Evolutionary conservation across 2,329 filamentous ascomycete species (phyloP).

Genomic region (Cladosporium sp.): DNA sequence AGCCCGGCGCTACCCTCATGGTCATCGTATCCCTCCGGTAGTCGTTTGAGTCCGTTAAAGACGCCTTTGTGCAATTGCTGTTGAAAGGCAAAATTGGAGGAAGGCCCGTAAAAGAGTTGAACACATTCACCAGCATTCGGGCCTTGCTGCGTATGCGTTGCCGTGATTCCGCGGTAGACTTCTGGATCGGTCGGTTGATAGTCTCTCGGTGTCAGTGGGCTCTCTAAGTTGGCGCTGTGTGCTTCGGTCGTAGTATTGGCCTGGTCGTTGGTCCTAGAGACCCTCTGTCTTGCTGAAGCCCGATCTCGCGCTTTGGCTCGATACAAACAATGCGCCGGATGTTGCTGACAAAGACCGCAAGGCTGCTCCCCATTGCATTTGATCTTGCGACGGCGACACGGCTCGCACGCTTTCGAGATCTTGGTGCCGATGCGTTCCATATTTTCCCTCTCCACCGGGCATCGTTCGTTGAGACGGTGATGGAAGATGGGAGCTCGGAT

Average conservation of each 20-base stretch:
- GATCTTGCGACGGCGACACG: constrained; percentile 19
- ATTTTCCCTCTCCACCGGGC: not conserved
- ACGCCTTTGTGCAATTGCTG: constrained; percentile 35
- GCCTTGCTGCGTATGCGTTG: constrained; percentile 11
- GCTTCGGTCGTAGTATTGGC: not conserved
- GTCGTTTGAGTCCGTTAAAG: constrained; percentile 22
- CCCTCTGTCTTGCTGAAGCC: constrained; percentile 2
- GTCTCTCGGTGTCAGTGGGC: not conserved
- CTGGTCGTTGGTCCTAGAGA: not conserved
- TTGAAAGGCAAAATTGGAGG: constrained; percentile 36
- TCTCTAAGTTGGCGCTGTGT: not conserved
- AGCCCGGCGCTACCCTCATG: constrained; percentile 30
- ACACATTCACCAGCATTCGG: constrained; percentile 11
- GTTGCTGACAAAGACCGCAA: constrained; percentile 11
- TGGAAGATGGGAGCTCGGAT: not conserved
- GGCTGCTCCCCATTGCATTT: constrained; percentile 19
- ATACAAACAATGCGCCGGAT: constrained; percentile 15
- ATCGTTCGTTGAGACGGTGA: not conserved
- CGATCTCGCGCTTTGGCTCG: constrained; percentile 12
- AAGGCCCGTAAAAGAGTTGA: constrained; percentile 34
- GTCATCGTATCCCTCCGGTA: not conserved
- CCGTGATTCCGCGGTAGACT: constrained; percentile 19
- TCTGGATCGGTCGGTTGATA: not conserved
- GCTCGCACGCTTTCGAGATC: constrained; percentile 18
- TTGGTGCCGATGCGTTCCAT: not conserved